Evolutionary conservation across 139 green algal species (phyloP), one percentile per base, ranked within the genome.

Genomic region (Klebsormidium nitens): DNA sequence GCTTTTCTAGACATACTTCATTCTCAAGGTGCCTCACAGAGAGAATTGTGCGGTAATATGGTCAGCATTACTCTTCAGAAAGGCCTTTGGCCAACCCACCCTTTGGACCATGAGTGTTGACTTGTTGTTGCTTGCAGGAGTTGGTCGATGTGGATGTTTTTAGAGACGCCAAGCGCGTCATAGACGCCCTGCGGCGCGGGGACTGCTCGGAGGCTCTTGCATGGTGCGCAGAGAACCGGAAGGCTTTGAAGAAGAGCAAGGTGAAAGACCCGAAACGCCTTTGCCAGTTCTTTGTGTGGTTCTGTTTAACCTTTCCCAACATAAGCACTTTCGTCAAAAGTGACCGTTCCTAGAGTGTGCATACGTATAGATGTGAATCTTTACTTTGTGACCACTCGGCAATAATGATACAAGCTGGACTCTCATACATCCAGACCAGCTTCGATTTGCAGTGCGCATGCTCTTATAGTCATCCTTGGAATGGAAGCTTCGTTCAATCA

Each of bases 131-230:
- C 23, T 55, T 55, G 57, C 61, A 85, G 74, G 66, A 85, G 2
- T 82, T 96, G 32, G 79, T 85, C 3, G 91, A 97, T 64, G 36
- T 78, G 31, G 81, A 91, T 60, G 82, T 96, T 28, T 97, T 96
- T 71, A 28, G 52, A 50, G 69, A 68, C 2, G 87, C 85, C 1
- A 71, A 73, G 37, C 35, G 64, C 1, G 81, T 96, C 32, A 48
- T 91, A 38, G 67, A 79, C 0, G 71, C 81, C 1, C 82, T 97
- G 63, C 55, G 69, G 5, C 44, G 36, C 5, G 86, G 85, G 42
- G 77, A 93, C 64, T 91, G 82, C 75, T 37, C 48, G 19, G 52
- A 56, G 6, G 91, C 91, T 14, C 84, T 97, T 29, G 74, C 69
- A 0, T 97, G 91, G 91, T 96, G 90, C 61, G 66, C 65, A 1